These are phyloP conservation scores for Carex scoparia DNA, from an alignment of 176 grass and related monocot genomes.

Conservation along the genomic window DNA sequence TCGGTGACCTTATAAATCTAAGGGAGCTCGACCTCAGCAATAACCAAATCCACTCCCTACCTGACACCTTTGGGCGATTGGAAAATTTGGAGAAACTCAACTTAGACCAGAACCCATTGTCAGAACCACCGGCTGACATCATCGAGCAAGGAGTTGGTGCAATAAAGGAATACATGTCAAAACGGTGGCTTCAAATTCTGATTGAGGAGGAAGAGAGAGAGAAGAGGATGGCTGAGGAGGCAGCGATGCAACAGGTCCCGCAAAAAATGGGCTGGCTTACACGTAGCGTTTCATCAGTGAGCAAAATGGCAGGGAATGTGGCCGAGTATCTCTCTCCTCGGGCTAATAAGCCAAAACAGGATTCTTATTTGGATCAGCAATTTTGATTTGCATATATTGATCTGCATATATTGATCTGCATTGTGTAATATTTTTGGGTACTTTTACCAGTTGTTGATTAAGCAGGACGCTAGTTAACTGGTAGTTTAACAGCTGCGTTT, in stretches of 20 bases:
- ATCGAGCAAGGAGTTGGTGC: conserved; percentile 33
- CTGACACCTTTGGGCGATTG: conserved; percentile 63
- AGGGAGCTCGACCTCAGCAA: conserved; percentile 91
- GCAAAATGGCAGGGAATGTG: conserved; percentile 55
- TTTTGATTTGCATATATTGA: conserved; percentile 15
- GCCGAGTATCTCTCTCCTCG: conserved; percentile 41
- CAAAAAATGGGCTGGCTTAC: conserved; percentile 54
- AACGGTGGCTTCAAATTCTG: conserved; percentile 35
- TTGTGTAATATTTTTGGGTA: conserved; percentile 5
- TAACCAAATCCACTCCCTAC: conserved; percentile 74
- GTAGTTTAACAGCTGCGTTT: neutral
- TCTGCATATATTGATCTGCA: too few relatives aligned
- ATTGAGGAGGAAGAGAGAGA: conserved; percentile 58
- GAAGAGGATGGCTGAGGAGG: conserved; percentile 35
- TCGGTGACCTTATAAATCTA: conserved; percentile 57
- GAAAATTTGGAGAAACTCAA: conserved; percentile 45
- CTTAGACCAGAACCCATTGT: conserved; percentile 78
- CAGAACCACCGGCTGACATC: conserved; percentile 51
- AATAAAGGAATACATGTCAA: conserved; percentile 63
- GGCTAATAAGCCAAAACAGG: conserved; percentile 34
- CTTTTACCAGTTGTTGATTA: neutral
- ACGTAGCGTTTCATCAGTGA: conserved; percentile 55
- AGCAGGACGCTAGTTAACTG: neutral
- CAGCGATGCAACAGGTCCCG: conserved; percentile 31
- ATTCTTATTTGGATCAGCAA: conserved; percentile 63